Conservation (phyloP, 2,329 filamentous ascomycete species). For the Paecilomyces formosus region DNA sequence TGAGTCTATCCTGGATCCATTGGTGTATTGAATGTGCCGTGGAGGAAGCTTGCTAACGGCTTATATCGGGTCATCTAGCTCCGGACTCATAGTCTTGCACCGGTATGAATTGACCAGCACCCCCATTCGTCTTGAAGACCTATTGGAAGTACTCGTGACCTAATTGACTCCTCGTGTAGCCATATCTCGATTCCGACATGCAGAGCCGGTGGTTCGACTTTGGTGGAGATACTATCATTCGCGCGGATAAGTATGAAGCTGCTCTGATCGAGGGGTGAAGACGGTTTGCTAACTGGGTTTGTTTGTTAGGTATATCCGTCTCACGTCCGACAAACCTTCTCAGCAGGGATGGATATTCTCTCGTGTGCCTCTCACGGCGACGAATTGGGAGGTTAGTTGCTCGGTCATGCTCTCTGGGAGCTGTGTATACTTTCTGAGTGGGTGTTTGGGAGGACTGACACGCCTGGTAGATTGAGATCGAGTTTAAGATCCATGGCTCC, state of each 20-base stretch:
- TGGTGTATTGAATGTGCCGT: constrained; percentile 1
- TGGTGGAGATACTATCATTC: constrained; percentile 86
- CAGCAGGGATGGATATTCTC: constrained; percentile 93
- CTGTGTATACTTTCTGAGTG: background rate
- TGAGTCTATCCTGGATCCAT: constrained; percentile 32
- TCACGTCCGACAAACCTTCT: constrained; percentile 83
- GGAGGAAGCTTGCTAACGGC: constrained; percentile 8
- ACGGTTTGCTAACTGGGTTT: constrained; percentile 4
- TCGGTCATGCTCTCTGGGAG: background rate
- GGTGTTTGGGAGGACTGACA: background rate
- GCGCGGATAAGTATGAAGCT: constrained; percentile 50
- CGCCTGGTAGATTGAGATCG: constrained; percentile 63
- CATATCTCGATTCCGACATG: constrained; percentile 96
- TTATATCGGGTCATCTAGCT: constrained; percentile 46
- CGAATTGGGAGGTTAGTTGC: constrained; percentile 76
- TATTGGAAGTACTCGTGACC: background rate
- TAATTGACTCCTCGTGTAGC: constrained; percentile 45
- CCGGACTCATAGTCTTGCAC: constrained; percentile 74
- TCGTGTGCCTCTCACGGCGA: constrained; percentile 86
- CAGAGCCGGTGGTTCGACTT: constrained; percentile 99
- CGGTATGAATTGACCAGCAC: constrained; percentile 50
- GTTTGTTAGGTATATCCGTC: constrained; percentile 69
- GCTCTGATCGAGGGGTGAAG: background rate
- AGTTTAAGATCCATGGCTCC: constrained; percentile 87
- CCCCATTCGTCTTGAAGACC: background rate